These are phyloP conservation scores for Pueraria montana DNA, from an alignment of 306 rosid genomes.

Conservation along the genomic window DNA sequence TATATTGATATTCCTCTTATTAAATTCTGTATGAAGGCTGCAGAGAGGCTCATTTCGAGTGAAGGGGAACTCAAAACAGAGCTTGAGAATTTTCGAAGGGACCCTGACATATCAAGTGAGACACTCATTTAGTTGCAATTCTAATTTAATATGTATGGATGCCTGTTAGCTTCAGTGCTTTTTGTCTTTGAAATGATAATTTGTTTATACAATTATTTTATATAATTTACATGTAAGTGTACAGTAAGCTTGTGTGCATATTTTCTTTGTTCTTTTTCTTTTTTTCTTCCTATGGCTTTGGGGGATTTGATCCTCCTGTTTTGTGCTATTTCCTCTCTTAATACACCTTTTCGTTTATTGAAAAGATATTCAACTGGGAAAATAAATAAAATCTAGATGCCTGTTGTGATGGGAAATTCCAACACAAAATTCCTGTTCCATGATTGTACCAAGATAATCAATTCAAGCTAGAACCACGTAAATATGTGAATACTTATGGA, in stretches of 20 bases:
- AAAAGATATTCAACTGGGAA: not conserved
- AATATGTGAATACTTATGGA: not conserved
- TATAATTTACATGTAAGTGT: slow-evolving; percentile 10
- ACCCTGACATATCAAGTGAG: slow-evolving; percentile 86
- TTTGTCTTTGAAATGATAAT: slow-evolving; percentile 25
- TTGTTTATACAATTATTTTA: slow-evolving; percentile 32
- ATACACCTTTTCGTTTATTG: not conserved
- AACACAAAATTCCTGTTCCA: slow-evolving; percentile 17
- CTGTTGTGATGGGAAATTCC: slow-evolving; percentile 15
- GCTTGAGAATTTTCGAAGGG: slow-evolving; percentile 76
- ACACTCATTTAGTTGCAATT: slow-evolving; percentile 36
- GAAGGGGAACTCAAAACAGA: slow-evolving; percentile 78
- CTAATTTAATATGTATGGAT: slow-evolving; percentile 15
- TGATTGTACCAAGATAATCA: slow-evolving; percentile 14
- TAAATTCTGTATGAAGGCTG: slow-evolving; percentile 70
- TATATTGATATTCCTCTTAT: slow-evolving; percentile 27
- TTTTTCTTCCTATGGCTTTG: not conserved
- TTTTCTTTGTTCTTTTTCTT: not conserved
- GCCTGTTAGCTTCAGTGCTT: slow-evolving; percentile 23
- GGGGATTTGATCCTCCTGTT: slow-evolving; percentile 17
- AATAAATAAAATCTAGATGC: slow-evolving; percentile 25
- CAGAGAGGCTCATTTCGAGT: slow-evolving; percentile 85
- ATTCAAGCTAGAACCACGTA: slow-evolving; percentile 18
- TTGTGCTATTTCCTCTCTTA: slow-evolving; percentile 18
- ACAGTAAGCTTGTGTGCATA: not conserved